These are phyloP conservation scores for Nicotiana rustica DNA, from an alignment of 305 asterid genomes.

Conservation along the genomic window DNA sequence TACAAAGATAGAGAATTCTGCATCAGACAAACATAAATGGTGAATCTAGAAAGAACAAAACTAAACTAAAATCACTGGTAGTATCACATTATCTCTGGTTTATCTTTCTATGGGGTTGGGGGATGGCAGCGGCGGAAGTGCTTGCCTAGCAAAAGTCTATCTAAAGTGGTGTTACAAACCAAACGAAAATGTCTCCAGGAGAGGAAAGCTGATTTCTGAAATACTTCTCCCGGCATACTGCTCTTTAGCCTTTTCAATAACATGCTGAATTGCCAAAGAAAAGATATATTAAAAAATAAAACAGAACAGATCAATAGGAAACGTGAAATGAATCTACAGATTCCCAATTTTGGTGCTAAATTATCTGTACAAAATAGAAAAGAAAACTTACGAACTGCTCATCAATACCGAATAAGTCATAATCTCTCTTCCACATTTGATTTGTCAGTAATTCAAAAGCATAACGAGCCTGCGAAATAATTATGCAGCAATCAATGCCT, in stretches of 20 bases:
- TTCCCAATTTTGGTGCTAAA: not conserved
- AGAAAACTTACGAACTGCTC: constrained; percentile 72
- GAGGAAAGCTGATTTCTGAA: constrained; percentile 67
- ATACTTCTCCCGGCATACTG: constrained; percentile 54
- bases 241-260: constrained; percentile 65
- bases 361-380: not conserved
- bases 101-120: constrained; percentile 1
- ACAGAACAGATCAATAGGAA: constrained; percentile 19
- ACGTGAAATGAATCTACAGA: constrained; percentile 25
- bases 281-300: constrained; percentile 32
- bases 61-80: not conserved
- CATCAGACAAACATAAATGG: constrained; percentile 29
- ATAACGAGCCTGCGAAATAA: constrained; percentile 77
- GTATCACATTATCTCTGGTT: constrained; percentile 1
- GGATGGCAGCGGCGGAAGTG: not conserved
- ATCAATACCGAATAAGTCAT: constrained; percentile 81
- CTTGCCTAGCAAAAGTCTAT: constrained; percentile 29
- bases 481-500: constrained; percentile 27
- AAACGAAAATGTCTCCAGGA: constrained; percentile 63
- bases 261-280: constrained; percentile 58
- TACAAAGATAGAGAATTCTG: constrained; percentile 38
- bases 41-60: not conserved
- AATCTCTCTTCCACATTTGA: constrained; percentile 87
- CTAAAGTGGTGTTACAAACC: constrained; percentile 62
- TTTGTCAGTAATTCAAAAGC: constrained; percentile 90